Base-by-base conservation (phyloP, 805 yeast species). In the Yarrowia divulgata region DNA sequence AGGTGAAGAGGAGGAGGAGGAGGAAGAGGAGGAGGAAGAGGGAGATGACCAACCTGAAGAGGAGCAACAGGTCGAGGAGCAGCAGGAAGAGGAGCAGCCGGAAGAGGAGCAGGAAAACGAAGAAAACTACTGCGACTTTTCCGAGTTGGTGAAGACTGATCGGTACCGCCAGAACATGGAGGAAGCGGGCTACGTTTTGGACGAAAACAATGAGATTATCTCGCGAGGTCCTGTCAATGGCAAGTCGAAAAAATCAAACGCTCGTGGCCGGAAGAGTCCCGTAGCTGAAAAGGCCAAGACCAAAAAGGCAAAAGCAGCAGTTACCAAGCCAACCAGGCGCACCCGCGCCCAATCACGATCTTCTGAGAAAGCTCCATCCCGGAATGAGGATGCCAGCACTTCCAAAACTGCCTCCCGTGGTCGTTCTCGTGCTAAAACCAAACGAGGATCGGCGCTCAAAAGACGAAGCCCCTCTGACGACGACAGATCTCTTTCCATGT, bases 91-190 rank as follows among this genome's bases (percentile, higher is more conserved):
- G 7, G 42, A 9, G 6, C 13, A 13, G 13, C 13, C 6, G 42
- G 42, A 39, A 13, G 42, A 39, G 13, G 42, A 39, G 42, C 13
- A 9, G 13, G 42, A 39, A 43, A 7, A 2, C 8, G 23, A 7
- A 2, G 32, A 45, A 10, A 12, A 1, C 29, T 18, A 9, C 14
- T 19, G 29, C 14, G 55, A 49, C 12, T 49, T 49, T 8, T 32
- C 39, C 9, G 19, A 49, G 9, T 19, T 49, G 39, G 23, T 49
- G 19, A 49, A 49, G 35, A 49, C 55, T 0, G 12, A 32, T 14
- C 37, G 55, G 12, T 49, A 49, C 55, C 9, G 39, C 2, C 16
- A 9, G 23, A 49, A 49, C 14, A 49, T 49, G 55, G 55, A 49
- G 55, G 13, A 9, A 6, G 6, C 14, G 32, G 52, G 52, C 9